Percentiles rank a stretch among this genome's conserved stretches.
Evolutionary conservation across 1,284 basidiomycete species (phyloP).

Genomic region (Chiua sp.): DNA sequence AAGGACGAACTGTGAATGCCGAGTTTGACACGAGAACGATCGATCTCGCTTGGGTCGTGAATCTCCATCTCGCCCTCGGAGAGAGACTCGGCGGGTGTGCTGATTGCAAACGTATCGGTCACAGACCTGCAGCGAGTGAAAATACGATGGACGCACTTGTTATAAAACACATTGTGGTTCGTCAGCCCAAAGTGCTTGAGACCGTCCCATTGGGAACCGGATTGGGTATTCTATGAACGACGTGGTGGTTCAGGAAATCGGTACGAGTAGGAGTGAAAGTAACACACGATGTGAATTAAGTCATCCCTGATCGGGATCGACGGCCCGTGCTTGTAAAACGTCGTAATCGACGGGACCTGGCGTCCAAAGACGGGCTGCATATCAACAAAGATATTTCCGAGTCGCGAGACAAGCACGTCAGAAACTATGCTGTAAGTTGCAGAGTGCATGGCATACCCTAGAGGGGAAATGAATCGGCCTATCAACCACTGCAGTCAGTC

Average conservation of each 20-base stretch:
- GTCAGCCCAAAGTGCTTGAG: constrained; percentile 63
- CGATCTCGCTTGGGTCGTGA: constrained; percentile 55
- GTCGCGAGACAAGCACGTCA: neutral
- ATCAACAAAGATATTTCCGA: neutral
- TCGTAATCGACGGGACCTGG: constrained; percentile 56
- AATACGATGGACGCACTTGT: constrained; percentile 49
- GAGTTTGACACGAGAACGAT: constrained; percentile 53
- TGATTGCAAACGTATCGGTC: constrained; percentile 23
- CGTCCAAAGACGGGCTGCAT: constrained; percentile 61
- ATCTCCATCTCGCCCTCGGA: constrained; percentile 53
- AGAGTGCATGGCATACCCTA: constrained; percentile 45
- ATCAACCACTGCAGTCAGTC: constrained; percentile 1
- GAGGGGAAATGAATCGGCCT: constrained; percentile 74
- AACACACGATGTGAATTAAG: constrained; percentile 62
- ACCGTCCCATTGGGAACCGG: constrained; percentile 79
- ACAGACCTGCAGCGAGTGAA: no score
- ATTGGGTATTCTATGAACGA: constrained; percentile 68
- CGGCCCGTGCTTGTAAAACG: constrained; percentile 35
- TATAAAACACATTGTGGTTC: constrained; percentile 65
- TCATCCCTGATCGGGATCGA: constrained; percentile 56
- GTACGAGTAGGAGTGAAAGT: neutral
- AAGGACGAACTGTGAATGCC: constrained; percentile 67
- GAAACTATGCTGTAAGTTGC: neutral
- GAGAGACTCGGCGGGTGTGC: constrained; percentile 52
- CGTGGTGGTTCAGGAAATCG: neutral